These are phyloP conservation scores for Skeletonema costatum DNA, from an alignment of 108 stramenopile species.

Conservation along the genomic window DNA sequence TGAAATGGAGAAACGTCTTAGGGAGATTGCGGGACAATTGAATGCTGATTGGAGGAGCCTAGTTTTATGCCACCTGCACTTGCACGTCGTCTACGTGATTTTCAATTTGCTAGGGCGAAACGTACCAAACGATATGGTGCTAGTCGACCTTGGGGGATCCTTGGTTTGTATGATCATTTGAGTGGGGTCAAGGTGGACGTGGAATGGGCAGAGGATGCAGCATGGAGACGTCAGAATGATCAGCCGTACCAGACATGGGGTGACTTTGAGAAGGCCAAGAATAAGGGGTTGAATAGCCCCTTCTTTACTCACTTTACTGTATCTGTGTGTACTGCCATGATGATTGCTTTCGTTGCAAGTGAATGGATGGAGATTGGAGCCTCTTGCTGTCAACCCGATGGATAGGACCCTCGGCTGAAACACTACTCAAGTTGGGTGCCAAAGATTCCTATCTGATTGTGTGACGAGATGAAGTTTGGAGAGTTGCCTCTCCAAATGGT, in stretches of 20 bases:
- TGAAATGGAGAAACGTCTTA: conserved; percentile 73
- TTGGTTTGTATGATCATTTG: conserved; percentile 85
- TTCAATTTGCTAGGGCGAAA: conserved; percentile 65
- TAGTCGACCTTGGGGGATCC: conserved; percentile 72
- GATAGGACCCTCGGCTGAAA: conserved; percentile 87
- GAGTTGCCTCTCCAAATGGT: conserved; percentile 85
- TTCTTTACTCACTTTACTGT: conserved; percentile 77
- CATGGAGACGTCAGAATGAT: conserved; percentile 70
- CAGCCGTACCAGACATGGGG: conserved; percentile 83
- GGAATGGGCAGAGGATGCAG: conserved; percentile 92
- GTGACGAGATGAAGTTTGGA: conserved; percentile 77
- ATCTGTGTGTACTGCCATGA: conserved; percentile 63
- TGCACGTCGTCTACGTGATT: conserved; percentile 52
- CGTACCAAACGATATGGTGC: conserved; percentile 53
- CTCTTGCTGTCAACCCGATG: conserved; percentile 78
- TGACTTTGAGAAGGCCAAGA: conserved; percentile 77
- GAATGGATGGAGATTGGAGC: conserved; percentile 88
- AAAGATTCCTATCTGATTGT: conserved; percentile 89
- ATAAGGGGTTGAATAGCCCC: conserved; percentile 64
- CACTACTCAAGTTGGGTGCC: conserved; percentile 87
- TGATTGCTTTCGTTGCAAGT: conserved; percentile 71
- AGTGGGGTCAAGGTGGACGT: conserved; percentile 76
- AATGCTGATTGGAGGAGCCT: conserved; percentile 72
- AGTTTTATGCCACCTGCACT: conserved; percentile 74
- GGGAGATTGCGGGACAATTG: conserved; percentile 77